These are phyloP conservation scores for Phytophthora meadii DNA, from an alignment of 352 stramenopile species.

Conservation along the genomic window DNA sequence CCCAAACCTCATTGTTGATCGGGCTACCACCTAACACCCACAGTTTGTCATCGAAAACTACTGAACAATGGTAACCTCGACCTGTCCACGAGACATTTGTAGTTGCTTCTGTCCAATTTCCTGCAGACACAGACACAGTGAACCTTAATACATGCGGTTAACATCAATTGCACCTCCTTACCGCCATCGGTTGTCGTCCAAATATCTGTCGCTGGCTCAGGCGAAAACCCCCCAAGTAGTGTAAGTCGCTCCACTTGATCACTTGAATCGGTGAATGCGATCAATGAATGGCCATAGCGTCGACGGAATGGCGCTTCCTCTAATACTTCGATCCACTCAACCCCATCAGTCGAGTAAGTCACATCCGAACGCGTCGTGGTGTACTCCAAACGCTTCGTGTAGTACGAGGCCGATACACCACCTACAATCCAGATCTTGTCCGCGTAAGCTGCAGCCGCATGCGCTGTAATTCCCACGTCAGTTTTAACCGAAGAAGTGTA, in stretches of 20 bases:
- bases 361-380: constrained; percentile 76
- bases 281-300: constrained; percentile 78
- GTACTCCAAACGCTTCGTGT: constrained; percentile 75
- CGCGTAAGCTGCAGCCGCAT: constrained; percentile 65
- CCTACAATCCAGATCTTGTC: constrained; percentile 78
- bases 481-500: no score
- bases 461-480: constrained; percentile 40
- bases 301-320: constrained; percentile 79
- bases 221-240: constrained; percentile 77
- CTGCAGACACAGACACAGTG: constrained; percentile 26
- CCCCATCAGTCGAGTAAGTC: constrained; percentile 61
- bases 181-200: constrained; percentile 75
- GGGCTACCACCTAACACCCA: constrained; percentile 81
- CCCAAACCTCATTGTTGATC: constrained; percentile 86
- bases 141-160: not conserved
- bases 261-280: constrained; percentile 57
- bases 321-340: constrained; percentile 65
- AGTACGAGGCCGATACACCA: constrained; percentile 76
- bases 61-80: constrained; percentile 78
- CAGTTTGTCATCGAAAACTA: constrained; percentile 60
- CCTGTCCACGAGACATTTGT: constrained; percentile 55
- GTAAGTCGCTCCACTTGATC: constrained; percentile 63
- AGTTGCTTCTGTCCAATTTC: constrained; percentile 49
- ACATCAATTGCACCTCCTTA: constrained; percentile 21
- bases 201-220: constrained; percentile 75